Evolutionary conservation across 2,329 filamentous ascomycete genomes (phyloP), one percentile per base, ranked within the genome.

Genomic region (Rhynchosporium secalis): DNA sequence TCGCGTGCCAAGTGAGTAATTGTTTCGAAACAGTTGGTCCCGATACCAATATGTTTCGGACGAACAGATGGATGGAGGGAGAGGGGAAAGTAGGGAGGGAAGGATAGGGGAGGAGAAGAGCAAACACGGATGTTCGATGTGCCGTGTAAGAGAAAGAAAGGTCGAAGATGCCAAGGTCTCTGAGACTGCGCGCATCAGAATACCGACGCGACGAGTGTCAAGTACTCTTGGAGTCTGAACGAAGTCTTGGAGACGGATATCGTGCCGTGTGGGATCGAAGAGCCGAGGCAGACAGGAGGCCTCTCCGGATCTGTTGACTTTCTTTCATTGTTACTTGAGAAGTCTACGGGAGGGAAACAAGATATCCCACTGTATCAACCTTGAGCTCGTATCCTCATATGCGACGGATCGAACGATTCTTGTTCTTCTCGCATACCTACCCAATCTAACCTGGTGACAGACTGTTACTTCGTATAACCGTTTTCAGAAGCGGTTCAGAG

Each of bases 101-200:
- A 29, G 13, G n/a, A 5, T 4, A 36, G 7, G 20, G 20, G 20
- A 20, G 20, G 20, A 12, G n/a, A 51, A 52, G 12, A 38, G n/a
- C 36, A 3, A 52, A 38, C 49, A 26, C 33, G 49, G 49, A 52
- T 52, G 13, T 12, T 52, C 33, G 49, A 33, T 38, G 29, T n/a
- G 31, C 31, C 40, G 10, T 41, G 8, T 29, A 36, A 13, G 31
- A 33, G 48, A 52, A 40, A 20, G 20, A 20, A 20, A 20, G 20
- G 20, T 20, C 20, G 20, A 20, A 20, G 15, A 20, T 38, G 49
- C 15, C 29, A 52, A 52, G 33, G n/a, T 26, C 26, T 20, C 38
- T 52, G 49, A 52, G 49, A 52, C 49, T 26, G 28, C 49, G 20
- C 41, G 49, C 33, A 38, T 33, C 49, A 33, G 36, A 51, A 33